phyloP scores from a whole-genome alignment of 495 filamentous ascomycete species.

The Xylaria acuta region DNA sequence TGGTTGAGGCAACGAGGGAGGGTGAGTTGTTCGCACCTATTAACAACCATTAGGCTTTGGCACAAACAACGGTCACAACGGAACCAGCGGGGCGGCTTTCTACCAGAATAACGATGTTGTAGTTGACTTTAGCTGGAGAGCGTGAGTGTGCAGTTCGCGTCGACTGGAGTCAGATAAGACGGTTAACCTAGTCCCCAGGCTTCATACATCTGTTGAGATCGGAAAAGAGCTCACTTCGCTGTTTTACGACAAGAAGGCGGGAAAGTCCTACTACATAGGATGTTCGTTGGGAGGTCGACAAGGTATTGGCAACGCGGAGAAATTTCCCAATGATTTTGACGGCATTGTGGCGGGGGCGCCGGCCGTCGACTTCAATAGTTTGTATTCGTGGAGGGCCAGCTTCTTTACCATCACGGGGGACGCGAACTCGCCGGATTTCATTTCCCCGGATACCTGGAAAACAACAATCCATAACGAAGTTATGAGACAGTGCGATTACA shows the following conservation, averaged over 20 bases:
- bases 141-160: conserved; percentile 16
- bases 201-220: conserved; percentile 58
- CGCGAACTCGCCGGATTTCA: conserved; percentile 18
- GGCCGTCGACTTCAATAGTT: conserved; percentile 52
- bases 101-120: conserved; percentile 58
- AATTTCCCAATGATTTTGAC: conserved; percentile 56
- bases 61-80: conserved; percentile 65
- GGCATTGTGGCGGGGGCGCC: conserved; percentile 64
- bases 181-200: neutral
- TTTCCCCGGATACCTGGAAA: conserved; percentile 52
- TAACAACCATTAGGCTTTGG: conserved; percentile 41
- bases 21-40: neutral
- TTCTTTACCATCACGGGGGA: conserved; percentile 58
- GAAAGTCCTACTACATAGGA: conserved; percentile 52
- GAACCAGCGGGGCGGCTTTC: conserved; percentile 58
- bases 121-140: conserved; percentile 46
- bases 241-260: conserved; percentile 44
- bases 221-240: conserved; percentile 39
- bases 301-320: conserved; percentile 45
- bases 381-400: conserved; percentile 60
- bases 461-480: conserved; percentile 57
- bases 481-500: conserved; percentile 60
- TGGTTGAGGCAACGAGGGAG: neutral
- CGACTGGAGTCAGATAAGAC: neutral
- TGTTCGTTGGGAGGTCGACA: conserved; percentile 57